Evolutionary conservation across 73 alveolate species (phyloP).

Genomic region (Paramecium primaurelia): DNA sequence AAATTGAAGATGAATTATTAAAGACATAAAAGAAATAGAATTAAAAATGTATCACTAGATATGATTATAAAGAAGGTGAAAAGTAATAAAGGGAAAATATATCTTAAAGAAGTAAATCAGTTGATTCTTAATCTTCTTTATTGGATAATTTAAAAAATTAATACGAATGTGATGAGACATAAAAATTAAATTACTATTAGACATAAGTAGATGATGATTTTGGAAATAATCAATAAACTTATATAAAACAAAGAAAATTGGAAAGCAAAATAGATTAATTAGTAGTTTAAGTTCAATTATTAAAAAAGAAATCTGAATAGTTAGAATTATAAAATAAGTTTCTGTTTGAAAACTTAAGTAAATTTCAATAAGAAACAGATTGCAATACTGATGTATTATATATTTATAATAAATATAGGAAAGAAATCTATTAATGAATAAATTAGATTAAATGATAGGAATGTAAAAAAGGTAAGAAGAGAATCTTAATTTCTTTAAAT

Average conservation of each 20-base stretch:
- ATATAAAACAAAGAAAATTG: neutral
- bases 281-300: neutral
- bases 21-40: neutral
- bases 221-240: neutral
- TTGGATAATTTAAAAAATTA: neutral
- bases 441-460: conserved; percentile 13
- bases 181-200: neutral
- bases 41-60: neutral
- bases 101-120: neutral
- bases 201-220: neutral
- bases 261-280: conserved; percentile 3
- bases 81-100: neutral
- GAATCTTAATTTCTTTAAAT: conserved; percentile 14
- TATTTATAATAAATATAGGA: neutral
- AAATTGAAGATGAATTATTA: neutral
- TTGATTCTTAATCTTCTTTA: neutral
- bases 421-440: neutral
- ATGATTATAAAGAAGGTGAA: neutral
- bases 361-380: conserved; percentile 12
- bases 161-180: neutral
- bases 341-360: neutral
- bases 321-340: neutral
- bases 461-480: neutral
- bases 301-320: conserved; percentile 5
- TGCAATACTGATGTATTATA: neutral